These are phyloP conservation scores for Eimeria tenella DNA, from an alignment of 169 alveolate species.

Conservation along the genomic window DNA sequence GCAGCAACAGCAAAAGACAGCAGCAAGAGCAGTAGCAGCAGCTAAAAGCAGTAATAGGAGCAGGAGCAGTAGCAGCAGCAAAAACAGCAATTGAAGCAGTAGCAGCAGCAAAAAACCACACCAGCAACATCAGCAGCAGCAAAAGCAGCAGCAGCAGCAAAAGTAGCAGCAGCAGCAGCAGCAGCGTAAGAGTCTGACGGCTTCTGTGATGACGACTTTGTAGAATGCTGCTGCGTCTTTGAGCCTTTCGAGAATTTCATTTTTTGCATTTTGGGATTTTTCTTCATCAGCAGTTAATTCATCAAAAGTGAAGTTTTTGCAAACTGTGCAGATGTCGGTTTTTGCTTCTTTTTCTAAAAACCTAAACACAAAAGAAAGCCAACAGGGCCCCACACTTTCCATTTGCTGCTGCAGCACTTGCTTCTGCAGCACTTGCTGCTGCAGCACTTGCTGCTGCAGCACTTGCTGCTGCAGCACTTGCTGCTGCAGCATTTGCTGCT, in stretches of 20 bases:
- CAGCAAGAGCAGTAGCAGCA: too few species aligned
- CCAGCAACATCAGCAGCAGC: neutral
- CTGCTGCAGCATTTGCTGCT: neutral
- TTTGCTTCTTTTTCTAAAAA: slow-evolving; percentile 41
- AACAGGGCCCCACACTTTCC: neutral
- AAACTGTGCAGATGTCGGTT: slow-evolving; percentile 41
- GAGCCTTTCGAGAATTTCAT: slow-evolving; percentile 20
- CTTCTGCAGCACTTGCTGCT: neutral
- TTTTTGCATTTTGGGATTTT: neutral
- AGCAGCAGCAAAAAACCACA: neutral
- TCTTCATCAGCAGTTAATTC: slow-evolving; percentile 25
- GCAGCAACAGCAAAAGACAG: too few species aligned
- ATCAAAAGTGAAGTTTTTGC: slow-evolving; percentile 28
- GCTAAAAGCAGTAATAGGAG: too few species aligned
- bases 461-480: neutral
- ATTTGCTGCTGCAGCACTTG: neutral
- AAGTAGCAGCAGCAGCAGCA: neutral
- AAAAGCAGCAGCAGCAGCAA: neutral
- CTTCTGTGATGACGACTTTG: slow-evolving; percentile 51
- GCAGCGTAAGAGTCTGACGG: neutral
- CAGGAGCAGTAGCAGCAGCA: too few species aligned
- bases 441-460: neutral
- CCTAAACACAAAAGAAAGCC: neutral
- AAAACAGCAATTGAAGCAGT: too few species aligned
- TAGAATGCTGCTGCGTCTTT: slow-evolving; percentile 67